Percentiles rank a stretch among this genome's conserved stretches.
These are phyloP conservation scores for Candida montana DNA, from an alignment of 805 yeast species.

Conservation along the genomic window DNA sequence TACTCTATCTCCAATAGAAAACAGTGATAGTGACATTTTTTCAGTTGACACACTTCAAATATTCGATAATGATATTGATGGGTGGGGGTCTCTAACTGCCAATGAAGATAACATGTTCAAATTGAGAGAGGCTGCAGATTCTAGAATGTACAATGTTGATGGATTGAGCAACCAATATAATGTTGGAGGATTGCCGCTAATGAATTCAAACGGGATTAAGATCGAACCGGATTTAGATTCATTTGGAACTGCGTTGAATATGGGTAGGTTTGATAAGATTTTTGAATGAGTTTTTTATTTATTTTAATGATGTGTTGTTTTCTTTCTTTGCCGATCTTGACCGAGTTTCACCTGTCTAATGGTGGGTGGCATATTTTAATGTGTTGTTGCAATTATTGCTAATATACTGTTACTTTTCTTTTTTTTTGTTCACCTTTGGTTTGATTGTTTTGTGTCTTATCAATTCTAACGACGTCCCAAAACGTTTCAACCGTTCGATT, in stretches of 20 bases:
- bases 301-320: neutral
- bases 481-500: no score
- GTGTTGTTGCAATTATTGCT: no score
- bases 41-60: constrained; percentile 6
- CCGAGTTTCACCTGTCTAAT: no score
- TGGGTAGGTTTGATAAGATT: constrained; percentile 3
- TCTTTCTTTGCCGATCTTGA: no score
- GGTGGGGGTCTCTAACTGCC: neutral
- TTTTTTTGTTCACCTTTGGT: no score
- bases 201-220: neutral
- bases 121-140: no score
- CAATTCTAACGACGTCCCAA: no score
- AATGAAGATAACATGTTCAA: neutral
- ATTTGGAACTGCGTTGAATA: neutral
- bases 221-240: constrained; percentile 1
- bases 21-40: constrained; percentile 7
- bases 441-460: no score
- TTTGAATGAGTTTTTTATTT: constrained; percentile 1
- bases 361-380: no score
- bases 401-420: no score
- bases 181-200: neutral
- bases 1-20: constrained; percentile 6
- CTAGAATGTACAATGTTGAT: neutral
- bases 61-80: constrained; percentile 1
- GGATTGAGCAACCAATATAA: neutral